phyloP scores from a whole-genome alignment of 2,329 filamentous ascomycete species.

The Coccinonectria pachysandricola region DNA sequence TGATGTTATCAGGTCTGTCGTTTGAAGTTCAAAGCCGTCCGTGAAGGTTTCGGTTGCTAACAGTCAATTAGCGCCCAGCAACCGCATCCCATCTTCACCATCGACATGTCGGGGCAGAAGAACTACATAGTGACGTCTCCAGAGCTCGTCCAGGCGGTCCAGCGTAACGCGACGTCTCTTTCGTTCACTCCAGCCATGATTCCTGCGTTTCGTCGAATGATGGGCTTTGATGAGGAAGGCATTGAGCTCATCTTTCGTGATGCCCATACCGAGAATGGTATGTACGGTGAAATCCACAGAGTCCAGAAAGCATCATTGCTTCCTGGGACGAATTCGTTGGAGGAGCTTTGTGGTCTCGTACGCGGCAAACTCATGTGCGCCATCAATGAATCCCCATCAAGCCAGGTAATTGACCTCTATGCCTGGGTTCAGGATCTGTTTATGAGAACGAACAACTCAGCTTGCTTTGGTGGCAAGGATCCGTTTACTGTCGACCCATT shows the following conservation, averaged over 20 bases:
- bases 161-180: slow-evolving; percentile 8
- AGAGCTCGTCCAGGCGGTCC: slow-evolving; percentile 11
- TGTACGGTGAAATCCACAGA: slow-evolving; percentile 13
- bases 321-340: slow-evolving; percentile 8
- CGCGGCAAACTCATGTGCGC: slow-evolving; percentile 4
- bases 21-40: not conserved
- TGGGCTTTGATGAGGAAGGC: slow-evolving; percentile 10
- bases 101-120: slow-evolving; percentile 12
- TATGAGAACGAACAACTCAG: slow-evolving; percentile 13
- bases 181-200: slow-evolving; percentile 13
- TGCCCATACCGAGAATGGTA: slow-evolving; percentile 13
- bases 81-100: slow-evolving; percentile 14
- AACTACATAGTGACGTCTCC: slow-evolving; percentile 15
- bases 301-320: slow-evolving; percentile 10
- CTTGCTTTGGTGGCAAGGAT: slow-evolving; percentile 11
- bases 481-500: slow-evolving; percentile 8
- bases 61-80: slow-evolving; percentile 5
- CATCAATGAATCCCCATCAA: slow-evolving; percentile 5
- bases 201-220: slow-evolving; percentile 12
- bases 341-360: slow-evolving; percentile 5
- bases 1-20: slow-evolving; percentile 8
- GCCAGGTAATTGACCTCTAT: slow-evolving; percentile 6
- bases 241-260: slow-evolving; percentile 14
- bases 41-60: slow-evolving; percentile 1
- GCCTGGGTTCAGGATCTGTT: slow-evolving; percentile 9